Evolutionary conservation across 495 filamentous ascomycete species (phyloP).

Genomic region (Hypomontagnella submonticulosa): DNA sequence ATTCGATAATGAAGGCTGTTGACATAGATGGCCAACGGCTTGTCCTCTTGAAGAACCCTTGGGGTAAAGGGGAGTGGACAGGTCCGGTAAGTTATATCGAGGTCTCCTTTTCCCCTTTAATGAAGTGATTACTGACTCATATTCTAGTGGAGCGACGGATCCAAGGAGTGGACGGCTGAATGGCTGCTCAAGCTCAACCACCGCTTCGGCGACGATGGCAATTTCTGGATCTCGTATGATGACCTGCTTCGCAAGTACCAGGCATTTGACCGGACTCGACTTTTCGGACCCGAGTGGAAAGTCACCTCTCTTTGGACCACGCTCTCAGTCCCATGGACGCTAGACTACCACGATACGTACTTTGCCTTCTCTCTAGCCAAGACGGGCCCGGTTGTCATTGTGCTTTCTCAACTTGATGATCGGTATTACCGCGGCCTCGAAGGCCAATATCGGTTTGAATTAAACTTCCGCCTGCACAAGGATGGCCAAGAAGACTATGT

Average conservation of each 20-base stretch:
- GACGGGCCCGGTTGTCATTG: slow-evolving; percentile 77
- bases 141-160: slow-evolving; percentile 79
- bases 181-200: slow-evolving; percentile 85
- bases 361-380: slow-evolving; percentile 77
- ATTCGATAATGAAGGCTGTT: slow-evolving; percentile 84
- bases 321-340: slow-evolving; percentile 84
- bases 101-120: not conserved
- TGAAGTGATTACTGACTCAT: not conserved
- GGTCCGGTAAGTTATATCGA: slow-evolving; percentile 55
- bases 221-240: slow-evolving; percentile 74
- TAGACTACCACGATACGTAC: slow-evolving; percentile 85
- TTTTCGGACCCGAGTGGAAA: slow-evolving; percentile 86
- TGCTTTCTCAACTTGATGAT: slow-evolving; percentile 83
- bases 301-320: slow-evolving; percentile 87
- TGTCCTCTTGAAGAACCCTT: slow-evolving; percentile 85
- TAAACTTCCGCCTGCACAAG: slow-evolving; percentile 85
- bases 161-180: slow-evolving; percentile 89
- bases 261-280: slow-evolving; percentile 85
- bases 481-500: slow-evolving; percentile 86
- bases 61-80: slow-evolving; percentile 86
- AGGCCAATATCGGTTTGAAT: slow-evolving; percentile 81
- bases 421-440: slow-evolving; percentile 86
- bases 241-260: slow-evolving; percentile 87
- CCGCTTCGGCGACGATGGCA: slow-evolving; percentile 89
- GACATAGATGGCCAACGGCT: slow-evolving; percentile 81